Conservation (phyloP, 345 rosid species). For the Moricandia arvensis region DNA sequence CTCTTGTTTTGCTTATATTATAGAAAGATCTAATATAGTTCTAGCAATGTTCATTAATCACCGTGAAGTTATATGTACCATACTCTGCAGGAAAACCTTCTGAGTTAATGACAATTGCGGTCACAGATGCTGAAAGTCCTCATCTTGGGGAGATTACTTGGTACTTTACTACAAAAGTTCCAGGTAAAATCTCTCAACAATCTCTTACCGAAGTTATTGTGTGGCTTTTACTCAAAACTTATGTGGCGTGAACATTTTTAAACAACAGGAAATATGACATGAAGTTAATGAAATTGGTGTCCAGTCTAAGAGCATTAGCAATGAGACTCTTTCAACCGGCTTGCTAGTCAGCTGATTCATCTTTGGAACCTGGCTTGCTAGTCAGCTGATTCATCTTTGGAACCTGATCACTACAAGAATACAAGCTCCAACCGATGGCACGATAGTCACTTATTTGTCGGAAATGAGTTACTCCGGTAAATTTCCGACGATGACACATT, state of each 20-base stretch:
- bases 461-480: too few relatives aligned
- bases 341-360: too few relatives aligned
- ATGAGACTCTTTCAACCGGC: constrained; percentile 62
- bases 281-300: constrained; percentile 85
- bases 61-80: background rate
- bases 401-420: too few relatives aligned
- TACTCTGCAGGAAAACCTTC: constrained; percentile 33
- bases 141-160: constrained; percentile 82
- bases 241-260: background rate
- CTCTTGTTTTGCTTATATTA: background rate
- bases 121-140: constrained; percentile 67
- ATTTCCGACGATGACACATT: too few relatives aligned
- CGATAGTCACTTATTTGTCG: too few relatives aligned
- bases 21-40: background rate
- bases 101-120: constrained; percentile 54
- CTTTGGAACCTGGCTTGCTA: too few relatives aligned
- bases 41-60: background rate
- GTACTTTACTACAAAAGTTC: constrained; percentile 79
- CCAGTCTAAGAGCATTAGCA: constrained; percentile 93
- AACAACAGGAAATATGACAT: constrained; percentile 86
- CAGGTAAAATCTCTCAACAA: constrained; percentile 53
- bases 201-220: background rate
- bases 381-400: too few relatives aligned
- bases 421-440: too few relatives aligned
- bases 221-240: background rate